Percentiles rank a stretch among this genome's conserved stretches.
Evolutionary conservation across 495 filamentous ascomycete genomes (phyloP).

Genomic region (Sabuloglossum arenarium): DNA sequence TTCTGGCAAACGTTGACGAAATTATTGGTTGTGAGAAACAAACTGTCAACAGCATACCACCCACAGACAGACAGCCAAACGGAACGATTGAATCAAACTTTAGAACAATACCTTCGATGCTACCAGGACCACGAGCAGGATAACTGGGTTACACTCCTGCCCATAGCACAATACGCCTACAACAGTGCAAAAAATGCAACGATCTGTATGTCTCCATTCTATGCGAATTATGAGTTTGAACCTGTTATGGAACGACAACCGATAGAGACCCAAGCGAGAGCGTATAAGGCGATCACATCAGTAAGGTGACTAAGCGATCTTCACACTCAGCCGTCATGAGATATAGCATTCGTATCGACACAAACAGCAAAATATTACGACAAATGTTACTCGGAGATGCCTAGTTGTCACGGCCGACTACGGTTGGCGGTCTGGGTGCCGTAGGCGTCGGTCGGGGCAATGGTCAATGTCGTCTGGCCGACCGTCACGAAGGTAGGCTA

Average conservation of each 20-base stretch:
- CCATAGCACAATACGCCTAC: slow-evolving; percentile 10
- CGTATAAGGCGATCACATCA: no score
- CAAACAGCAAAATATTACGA: no score
- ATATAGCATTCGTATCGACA: no score
- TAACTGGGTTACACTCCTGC: slow-evolving; percentile 5
- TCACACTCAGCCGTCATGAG: no score
- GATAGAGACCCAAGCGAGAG: no score
- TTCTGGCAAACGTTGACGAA: slow-evolving; percentile 5
- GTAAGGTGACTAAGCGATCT: no score
- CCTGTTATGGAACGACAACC: neutral
- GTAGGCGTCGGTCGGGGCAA: no score
- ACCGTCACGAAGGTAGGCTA: no score
- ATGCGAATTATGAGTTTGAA: neutral
- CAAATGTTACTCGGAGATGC: no score
- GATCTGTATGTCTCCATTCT: neutral
- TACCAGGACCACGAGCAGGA: slow-evolving; percentile 6
- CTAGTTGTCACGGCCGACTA: no score
- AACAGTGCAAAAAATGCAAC: slow-evolving; percentile 7
- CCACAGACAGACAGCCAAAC: slow-evolving; percentile 8
- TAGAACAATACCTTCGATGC: slow-evolving; percentile 6
- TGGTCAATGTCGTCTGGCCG: no score
- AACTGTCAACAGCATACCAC: slow-evolving; percentile 1
- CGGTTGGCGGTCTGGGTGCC: no score
- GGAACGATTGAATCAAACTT: slow-evolving; percentile 3
- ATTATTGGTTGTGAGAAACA: neutral